Evolutionary conservation across 305 asterid species (phyloP).

Genomic region (Andrographis paniculata): DNA sequence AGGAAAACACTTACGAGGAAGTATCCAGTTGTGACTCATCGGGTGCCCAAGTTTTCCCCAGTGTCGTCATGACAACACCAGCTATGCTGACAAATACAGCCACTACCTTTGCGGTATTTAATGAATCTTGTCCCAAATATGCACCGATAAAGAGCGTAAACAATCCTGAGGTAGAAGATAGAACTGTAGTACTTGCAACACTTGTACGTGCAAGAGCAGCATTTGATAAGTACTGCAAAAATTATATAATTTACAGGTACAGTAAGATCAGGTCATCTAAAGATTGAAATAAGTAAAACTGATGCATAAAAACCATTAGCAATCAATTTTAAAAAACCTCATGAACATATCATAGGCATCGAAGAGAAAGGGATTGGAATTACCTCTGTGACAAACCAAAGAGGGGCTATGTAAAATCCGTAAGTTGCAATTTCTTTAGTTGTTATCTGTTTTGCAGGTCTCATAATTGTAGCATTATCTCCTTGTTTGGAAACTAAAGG

Average conservation of each 20-base stretch:
- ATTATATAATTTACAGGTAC: conserved; percentile 7
- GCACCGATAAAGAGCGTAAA: conserved; percentile 94
- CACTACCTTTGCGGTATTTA: conserved; percentile 58
- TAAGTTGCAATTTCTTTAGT: conserved; percentile 73
- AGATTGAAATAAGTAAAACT: conserved; percentile 6
- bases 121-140: conserved; percentile 84
- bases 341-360: conserved; percentile 3
- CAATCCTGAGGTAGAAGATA: conserved; percentile 94
- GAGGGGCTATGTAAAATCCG: conserved; percentile 87
- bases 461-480: conserved; percentile 31
- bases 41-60: conserved; percentile 97
- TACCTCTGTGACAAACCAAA: conserved; percentile 97
- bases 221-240: conserved; percentile 88
- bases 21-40: conserved; percentile 56
- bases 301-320: neutral
- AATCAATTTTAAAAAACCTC: neutral
- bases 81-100: conserved; percentile 94
- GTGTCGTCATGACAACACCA: conserved; percentile 91
- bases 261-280: conserved; percentile 10
- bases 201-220: conserved; percentile 99
- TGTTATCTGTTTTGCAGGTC: conserved; percentile 49
- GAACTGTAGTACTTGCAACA: conserved; percentile 96
- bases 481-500: conserved; percentile 51
- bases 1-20: conserved; percentile 53
- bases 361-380: conserved; percentile 4